Evolutionary conservation across 495 filamentous ascomycete species (phyloP).

Genomic region (Tuber aestivum): DNA sequence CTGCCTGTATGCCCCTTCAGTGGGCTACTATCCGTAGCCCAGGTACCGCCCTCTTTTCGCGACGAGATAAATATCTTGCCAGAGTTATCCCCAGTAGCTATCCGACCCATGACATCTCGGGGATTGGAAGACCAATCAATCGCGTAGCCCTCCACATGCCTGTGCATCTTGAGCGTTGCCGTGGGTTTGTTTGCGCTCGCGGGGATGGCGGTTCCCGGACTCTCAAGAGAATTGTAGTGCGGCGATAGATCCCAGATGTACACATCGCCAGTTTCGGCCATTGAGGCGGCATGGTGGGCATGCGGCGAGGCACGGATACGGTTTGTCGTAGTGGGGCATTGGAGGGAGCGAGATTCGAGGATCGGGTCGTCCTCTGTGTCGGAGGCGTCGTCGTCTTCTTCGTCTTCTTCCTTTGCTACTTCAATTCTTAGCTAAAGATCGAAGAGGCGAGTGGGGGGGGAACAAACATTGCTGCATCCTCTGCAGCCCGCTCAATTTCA

Average conservation of each 20-base stretch:
- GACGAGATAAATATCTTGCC: slow-evolving; percentile 84
- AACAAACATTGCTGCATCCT: slow-evolving; percentile 62
- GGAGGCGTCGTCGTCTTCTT: slow-evolving; percentile 67
- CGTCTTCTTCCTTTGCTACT: slow-evolving; percentile 57
- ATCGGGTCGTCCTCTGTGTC: slow-evolving; percentile 86
- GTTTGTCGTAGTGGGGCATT: slow-evolving; percentile 78
- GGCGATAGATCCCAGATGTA: slow-evolving; percentile 90
- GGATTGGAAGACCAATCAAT: slow-evolving; percentile 88
- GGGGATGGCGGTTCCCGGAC: slow-evolving; percentile 70
- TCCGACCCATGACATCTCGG: slow-evolving; percentile 63
- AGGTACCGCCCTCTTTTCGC: slow-evolving; percentile 75
- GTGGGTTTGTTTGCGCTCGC: slow-evolving; percentile 78
- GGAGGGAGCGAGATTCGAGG: slow-evolving; percentile 84
- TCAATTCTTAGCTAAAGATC: slow-evolving; percentile 26
- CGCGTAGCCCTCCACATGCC: slow-evolving; percentile 82
- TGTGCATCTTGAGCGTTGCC: slow-evolving; percentile 77
- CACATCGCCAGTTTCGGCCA: slow-evolving; percentile 81
- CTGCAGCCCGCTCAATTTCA: slow-evolving; percentile 87
- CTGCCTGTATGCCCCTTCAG: slow-evolving; percentile 77
- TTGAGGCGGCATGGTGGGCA: slow-evolving; percentile 77
- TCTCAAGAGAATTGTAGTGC: slow-evolving; percentile 80
- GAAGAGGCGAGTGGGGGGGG: background rate
- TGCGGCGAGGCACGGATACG: slow-evolving; percentile 67
- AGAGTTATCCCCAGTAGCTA: slow-evolving; percentile 85
- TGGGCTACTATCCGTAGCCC: slow-evolving; percentile 72